A percentile compares a stretch with the other conserved stretches of the same genome.
phyloP scores from a whole-genome alignment of 164 flowering plant genomes.

The Kingdonia uniflora region DNA sequence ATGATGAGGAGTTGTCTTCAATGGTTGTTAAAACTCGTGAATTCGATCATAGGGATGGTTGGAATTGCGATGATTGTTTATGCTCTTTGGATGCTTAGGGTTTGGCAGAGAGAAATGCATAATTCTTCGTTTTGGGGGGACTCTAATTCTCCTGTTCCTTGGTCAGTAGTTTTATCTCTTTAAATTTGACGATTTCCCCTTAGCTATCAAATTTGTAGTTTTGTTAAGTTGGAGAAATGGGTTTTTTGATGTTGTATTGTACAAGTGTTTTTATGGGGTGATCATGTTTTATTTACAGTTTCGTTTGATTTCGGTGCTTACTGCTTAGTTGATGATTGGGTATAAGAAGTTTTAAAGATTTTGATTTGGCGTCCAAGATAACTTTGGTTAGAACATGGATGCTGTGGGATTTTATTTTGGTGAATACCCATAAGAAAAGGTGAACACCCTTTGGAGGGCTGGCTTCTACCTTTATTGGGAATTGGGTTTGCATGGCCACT shows the following conservation, averaged over 20 bases:
- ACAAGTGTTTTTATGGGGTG: no score
- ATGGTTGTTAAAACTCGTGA: conserved; percentile 30
- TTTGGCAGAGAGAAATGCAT: conserved; percentile 23
- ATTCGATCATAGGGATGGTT: conserved; percentile 27
- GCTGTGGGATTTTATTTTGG: no score
- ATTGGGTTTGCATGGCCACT: no score
- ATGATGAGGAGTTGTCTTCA: conserved; percentile 31
- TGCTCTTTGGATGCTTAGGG: conserved; percentile 30
- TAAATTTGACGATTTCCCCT: neutral
- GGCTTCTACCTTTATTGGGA: no score
- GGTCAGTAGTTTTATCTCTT: conserved; percentile 18
- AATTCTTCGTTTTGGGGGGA: conserved; percentile 4
- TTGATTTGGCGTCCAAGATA: neutral
- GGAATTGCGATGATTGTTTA: conserved; percentile 32
- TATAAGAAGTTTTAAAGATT: no score
- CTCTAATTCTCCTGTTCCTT: conserved; percentile 20
- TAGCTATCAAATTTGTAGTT: neutral
- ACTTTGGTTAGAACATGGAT: no score
- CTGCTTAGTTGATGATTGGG: no score
- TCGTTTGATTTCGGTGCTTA: no score
- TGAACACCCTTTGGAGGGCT: no score
- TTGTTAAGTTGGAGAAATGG: neutral
- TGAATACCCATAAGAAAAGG: no score
- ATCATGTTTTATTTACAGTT: no score
- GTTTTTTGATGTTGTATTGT: neutral